Percentiles rank a stretch among this genome's conserved stretches.
Evolutionary conservation across 2,329 filamentous ascomycete genomes (phyloP).

Genomic region (Hymenoscyphus albidus): DNA sequence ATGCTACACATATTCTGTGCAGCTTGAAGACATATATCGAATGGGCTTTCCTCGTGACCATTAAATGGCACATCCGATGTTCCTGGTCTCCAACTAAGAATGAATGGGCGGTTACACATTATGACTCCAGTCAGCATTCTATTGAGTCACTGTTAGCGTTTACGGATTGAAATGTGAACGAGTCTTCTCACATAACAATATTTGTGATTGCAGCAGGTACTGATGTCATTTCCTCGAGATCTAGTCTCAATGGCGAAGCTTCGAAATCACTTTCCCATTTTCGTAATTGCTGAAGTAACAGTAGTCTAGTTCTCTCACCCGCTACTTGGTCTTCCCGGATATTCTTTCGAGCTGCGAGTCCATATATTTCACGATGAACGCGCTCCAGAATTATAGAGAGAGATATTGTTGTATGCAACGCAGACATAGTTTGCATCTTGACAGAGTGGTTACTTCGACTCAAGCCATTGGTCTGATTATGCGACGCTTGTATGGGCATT

Average conservation of each 20-base stretch:
- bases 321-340: conserved; percentile 27
- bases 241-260: conserved; percentile 28
- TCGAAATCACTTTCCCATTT: conserved; percentile 30
- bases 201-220: conserved; percentile 32
- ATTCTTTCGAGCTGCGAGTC: conserved; percentile 26
- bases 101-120: conserved; percentile 32
- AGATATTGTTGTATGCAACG: conserved; percentile 28
- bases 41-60: conserved; percentile 17
- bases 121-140: conserved; percentile 25
- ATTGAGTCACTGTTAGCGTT: neutral
- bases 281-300: conserved; percentile 25
- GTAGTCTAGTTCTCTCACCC: conserved; percentile 27
- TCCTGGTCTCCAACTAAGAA: conserved; percentile 1
- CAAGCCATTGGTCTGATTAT: conserved; percentile 8
- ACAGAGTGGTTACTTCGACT: conserved; percentile 19
- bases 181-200: conserved; percentile 18
- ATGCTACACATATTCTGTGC: conserved; percentile 32
- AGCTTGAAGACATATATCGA: conserved; percentile 27
- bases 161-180: neutral
- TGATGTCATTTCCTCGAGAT: conserved; percentile 27
- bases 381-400: conserved; percentile 28
- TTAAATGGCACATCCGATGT: neutral
- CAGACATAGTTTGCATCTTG: conserved; percentile 31
- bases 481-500: conserved; percentile 20
- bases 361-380: conserved; percentile 29